Base-by-base conservation (phyloP, 2,329 filamentous ascomycete genomes). In the Neonectria sp. region DNA sequence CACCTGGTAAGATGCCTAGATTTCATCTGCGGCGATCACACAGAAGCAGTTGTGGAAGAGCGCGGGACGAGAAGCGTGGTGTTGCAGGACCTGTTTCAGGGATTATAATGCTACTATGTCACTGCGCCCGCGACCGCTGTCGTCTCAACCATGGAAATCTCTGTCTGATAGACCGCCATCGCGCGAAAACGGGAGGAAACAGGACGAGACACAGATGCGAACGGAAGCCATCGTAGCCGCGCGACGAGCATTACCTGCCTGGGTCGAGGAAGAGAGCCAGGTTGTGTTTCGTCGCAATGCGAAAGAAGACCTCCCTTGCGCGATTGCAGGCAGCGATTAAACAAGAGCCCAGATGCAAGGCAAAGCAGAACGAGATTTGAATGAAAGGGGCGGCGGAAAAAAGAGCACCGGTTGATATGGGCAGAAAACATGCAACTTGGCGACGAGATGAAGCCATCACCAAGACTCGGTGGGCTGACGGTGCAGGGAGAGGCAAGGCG, bases 21-120 rank as follows among this genome's bases (percentile, higher is more conserved):
- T 71, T 67, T 75, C 61, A 60, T 59, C 40, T n/a, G 52, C 52
- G 68, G 33, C 61, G 63, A 73, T 75, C 61, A 73, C 51, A 71
- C 73, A 71, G 13, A 21, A 67, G 43, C 63, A 68, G 71, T 68
- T 60, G 52, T 67, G 63, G 43, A 55, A 52, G 29, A 24, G 46
- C 65, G 48, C 72, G 67, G 63, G 68, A 53, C 45, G 57, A 51
- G 55, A 48, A 48, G 35, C 45, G 67, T 68, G 59, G 55, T 65
- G 73, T 75, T 65, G 71, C 73, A 75, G 65, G 65, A 55, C 68
- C 55, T 27, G 73, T 75, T 75, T 75, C 73, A 75, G 73, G 60
- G 62, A 69, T 63, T 46, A 43, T 58, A 51, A 67, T 66, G 63
- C 72, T 35, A 64, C 71, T 63, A 52, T 52, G 5, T 29, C 52